Evolutionary conservation across 164 flowering plant species (phyloP).

Genomic region (Hamamelis virginiana): DNA sequence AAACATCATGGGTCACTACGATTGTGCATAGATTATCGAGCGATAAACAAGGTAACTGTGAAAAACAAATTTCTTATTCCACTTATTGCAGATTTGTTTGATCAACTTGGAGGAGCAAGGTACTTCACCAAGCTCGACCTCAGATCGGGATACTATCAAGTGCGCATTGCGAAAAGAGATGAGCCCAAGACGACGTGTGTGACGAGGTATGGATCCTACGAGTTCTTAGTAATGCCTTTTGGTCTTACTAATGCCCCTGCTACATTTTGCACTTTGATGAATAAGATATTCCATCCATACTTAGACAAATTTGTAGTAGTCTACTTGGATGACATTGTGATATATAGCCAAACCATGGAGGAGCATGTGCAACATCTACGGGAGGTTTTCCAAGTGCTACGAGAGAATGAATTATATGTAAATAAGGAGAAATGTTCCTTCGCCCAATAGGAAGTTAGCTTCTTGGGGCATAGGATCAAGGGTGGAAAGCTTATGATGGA

Average conservation of each 20-base stretch:
- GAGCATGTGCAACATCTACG: no score
- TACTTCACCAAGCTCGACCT: not conserved
- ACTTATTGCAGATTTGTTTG: not conserved
- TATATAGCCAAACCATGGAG: no score
- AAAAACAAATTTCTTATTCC: not conserved
- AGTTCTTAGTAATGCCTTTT: not conserved
- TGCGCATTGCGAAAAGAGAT: not conserved
- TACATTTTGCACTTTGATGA: no score
- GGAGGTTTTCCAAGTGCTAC: not conserved
- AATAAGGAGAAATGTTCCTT: not conserved
- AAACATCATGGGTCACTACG: not conserved
- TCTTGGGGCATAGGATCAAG: not conserved
- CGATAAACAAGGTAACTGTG: not conserved
- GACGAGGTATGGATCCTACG: not conserved
- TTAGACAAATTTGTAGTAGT: no score
- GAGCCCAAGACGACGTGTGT: not conserved
- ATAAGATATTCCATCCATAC: no score
- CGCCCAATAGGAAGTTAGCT: not conserved
- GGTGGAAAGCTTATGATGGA: not conserved
- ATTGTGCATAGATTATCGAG: not conserved
- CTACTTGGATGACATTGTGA: no score
- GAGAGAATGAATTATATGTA: not conserved
- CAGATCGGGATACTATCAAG: not conserved
- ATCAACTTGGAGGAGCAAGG: not conserved
- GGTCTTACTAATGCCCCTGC: no score